A percentile compares a stretch with the other conserved stretches of the same genome.
phyloP scores from a whole-genome alignment of 2,329 filamentous ascomycete genomes.

The Fusarium tupiense region DNA sequence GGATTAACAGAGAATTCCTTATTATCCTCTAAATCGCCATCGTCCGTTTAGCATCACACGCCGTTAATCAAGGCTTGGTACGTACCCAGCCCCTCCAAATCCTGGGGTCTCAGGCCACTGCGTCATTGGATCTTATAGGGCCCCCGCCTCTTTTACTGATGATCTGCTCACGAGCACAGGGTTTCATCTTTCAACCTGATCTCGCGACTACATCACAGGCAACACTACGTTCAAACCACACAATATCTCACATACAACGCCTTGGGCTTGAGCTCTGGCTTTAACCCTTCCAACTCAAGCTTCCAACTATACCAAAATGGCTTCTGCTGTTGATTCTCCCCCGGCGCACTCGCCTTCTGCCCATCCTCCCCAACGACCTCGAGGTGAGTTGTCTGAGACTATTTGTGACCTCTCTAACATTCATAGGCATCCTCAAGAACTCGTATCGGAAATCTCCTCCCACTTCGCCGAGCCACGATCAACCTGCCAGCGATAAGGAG shows the following conservation, averaged over 20 bases:
- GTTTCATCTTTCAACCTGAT: conserved; percentile 33
- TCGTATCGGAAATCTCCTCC: conserved; percentile 71
- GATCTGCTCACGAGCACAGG: conserved; percentile 38
- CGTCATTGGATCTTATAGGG: conserved; percentile 36
- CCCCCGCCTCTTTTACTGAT: conserved; percentile 26
- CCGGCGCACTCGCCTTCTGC: conserved; percentile 55
- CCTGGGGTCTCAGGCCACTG: conserved; percentile 35
- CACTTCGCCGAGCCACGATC: conserved; percentile 58
- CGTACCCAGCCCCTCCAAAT: conserved; percentile 31
- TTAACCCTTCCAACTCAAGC: conserved; percentile 29
- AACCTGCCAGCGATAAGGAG: conserved; percentile 76
- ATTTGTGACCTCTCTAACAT: background rate
- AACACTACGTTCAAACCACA: background rate
- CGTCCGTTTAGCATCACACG: background rate
- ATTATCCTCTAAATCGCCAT: background rate
- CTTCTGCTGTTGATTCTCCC: conserved; percentile 51
- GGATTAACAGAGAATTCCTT: background rate
- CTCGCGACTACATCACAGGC: conserved; percentile 37
- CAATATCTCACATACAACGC: background rate
- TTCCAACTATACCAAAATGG: conserved; percentile 49
- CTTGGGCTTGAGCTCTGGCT: conserved; percentile 13
- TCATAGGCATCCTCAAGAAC: conserved; percentile 91
- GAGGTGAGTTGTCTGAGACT: conserved; percentile 48
- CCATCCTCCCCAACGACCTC: conserved; percentile 55
- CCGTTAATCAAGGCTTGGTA: conserved; percentile 4